phyloP scores from a whole-genome alignment of 2,329 filamentous ascomycete genomes.

The Hypoxylon sp. region DNA sequence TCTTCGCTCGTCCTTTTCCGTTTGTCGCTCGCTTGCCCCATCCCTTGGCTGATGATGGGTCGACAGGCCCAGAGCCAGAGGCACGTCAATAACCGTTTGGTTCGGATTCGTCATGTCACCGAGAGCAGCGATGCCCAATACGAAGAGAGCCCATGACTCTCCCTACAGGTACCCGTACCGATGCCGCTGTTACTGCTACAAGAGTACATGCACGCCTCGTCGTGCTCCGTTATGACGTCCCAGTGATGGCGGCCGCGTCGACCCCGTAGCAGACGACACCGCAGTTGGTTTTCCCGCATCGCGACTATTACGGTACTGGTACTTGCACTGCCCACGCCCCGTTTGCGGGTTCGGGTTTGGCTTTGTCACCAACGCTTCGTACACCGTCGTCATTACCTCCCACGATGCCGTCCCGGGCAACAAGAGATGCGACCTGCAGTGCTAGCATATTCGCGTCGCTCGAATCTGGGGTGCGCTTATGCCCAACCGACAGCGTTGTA shows the following conservation, averaged over 20 bases:
- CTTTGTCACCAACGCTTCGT: slow-evolving; percentile 27
- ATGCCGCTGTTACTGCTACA: slow-evolving; percentile 8
- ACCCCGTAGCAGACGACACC: slow-evolving; percentile 9
- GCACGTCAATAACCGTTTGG: slow-evolving; percentile 3
- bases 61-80: not conserved
- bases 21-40: not conserved
- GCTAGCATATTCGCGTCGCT: slow-evolving; percentile 16
- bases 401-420: slow-evolving; percentile 20
- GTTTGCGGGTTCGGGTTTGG: no score
- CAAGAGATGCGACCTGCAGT: slow-evolving; percentile 22
- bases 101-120: slow-evolving; percentile 21
- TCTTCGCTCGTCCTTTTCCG: not conserved
- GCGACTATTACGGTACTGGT: slow-evolving; percentile 27
- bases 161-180: no score
- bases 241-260: slow-evolving; percentile 13
- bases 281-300: slow-evolving; percentile 12
- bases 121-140: slow-evolving; percentile 10
- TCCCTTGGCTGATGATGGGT: not conserved
- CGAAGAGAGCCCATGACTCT: no score
- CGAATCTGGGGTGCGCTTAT: slow-evolving; percentile 30
- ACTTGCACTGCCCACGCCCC: slow-evolving; percentile 27
- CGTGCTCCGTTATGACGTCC: slow-evolving; percentile 37
- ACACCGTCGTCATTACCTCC: slow-evolving; percentile 29
- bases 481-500: slow-evolving; percentile 30
- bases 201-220: slow-evolving; percentile 6